Evolutionary conservation across 2,329 filamentous ascomycete genomes (phyloP), one percentile per base, ranked within the genome.

Genomic region (Pestalotiopsis sp.): DNA sequence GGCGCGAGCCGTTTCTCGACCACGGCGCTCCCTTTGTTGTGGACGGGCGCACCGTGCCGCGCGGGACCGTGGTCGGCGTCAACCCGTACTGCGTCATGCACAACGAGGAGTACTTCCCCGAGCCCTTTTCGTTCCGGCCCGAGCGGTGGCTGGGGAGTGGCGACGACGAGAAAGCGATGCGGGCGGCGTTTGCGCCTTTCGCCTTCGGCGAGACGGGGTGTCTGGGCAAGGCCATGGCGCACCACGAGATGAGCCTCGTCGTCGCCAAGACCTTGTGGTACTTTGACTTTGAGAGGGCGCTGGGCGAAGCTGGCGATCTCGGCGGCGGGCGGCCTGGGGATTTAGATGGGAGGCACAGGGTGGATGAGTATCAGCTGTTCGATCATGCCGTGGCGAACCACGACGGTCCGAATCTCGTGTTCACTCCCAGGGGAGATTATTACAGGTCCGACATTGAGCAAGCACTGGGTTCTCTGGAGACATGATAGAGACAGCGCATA

Each of bases 121-220:
- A 80, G 41, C 78, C 82, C 1, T 77, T 78, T 63, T 68, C 70
- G 1, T 85, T 79, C 69, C 69, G 80, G 12, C 83, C 83, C 0
- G 81, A 84, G 71, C 78, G 83, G n/a, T 85, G 83, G 83, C 79
- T 84, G 4, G 56, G 11, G 4, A 69, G 68, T 9, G 20, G 13
- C 25, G 25, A 23, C 3, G 17, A 31, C 17, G 41, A 49, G 41
- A n/a, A 49, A 9, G 41, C 41, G 41, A 58, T 58, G 56, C 56
- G 20, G 0, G 56, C 57, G 1, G 66, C 66, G 1, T 68, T 68
- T 23, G 27, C 27, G 3, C 66, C 66, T 1, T 68, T 68, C 5
- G 23, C 25, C 4, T 45, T 59, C 0, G 66, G 66, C 1, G 31
- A 38, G 9, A 60, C 60, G 3, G 23, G 27, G 0, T 68, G 66